phyloP scores from a whole-genome alignment of 2,329 filamentous ascomycete genomes.

The Esteya vermicola region DNA sequence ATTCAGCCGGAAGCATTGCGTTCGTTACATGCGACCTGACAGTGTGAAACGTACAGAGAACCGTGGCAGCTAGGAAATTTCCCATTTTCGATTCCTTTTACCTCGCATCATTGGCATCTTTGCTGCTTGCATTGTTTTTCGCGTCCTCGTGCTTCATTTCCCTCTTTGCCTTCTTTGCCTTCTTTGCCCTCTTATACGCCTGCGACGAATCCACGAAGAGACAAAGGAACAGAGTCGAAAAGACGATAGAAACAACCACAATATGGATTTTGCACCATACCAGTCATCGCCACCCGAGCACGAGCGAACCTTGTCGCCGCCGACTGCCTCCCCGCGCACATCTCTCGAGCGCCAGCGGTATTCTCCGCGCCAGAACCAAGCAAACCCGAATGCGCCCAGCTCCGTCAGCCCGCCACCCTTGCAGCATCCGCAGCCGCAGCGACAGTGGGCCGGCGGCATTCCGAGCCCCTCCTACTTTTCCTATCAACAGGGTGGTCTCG shows the following conservation, averaged over 20 bases:
- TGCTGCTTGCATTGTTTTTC: no score
- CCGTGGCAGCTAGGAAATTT: not conserved
- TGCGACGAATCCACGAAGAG: no score
- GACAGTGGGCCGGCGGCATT: slow-evolving; percentile 35
- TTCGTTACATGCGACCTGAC: no score
- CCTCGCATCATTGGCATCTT: no score
- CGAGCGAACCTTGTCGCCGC: slow-evolving; percentile 65
- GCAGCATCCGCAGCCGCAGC: slow-evolving; percentile 42
- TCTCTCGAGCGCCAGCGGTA: slow-evolving; percentile 45
- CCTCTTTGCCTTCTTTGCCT: no score
- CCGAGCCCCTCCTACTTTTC: slow-evolving; percentile 16
- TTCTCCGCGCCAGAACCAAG: slow-evolving; percentile 23
- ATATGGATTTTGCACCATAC: slow-evolving; percentile 92
- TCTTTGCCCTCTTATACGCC: not conserved
- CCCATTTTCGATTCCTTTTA: no score
- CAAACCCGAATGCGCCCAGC: slow-evolving; percentile 16
- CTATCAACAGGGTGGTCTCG: slow-evolving; percentile 13
- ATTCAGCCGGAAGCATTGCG: no score
- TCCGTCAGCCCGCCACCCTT: slow-evolving; percentile 27
- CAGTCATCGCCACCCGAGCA: slow-evolving; percentile 84
- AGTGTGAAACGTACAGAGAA: no score
- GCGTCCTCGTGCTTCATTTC: no score
- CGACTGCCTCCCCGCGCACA: slow-evolving; percentile 37
- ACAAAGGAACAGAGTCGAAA: no score
- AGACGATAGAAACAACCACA: no score